phyloP scores from a whole-genome alignment of 345 rosid genomes.

The Gynandropsis gynandra region DNA sequence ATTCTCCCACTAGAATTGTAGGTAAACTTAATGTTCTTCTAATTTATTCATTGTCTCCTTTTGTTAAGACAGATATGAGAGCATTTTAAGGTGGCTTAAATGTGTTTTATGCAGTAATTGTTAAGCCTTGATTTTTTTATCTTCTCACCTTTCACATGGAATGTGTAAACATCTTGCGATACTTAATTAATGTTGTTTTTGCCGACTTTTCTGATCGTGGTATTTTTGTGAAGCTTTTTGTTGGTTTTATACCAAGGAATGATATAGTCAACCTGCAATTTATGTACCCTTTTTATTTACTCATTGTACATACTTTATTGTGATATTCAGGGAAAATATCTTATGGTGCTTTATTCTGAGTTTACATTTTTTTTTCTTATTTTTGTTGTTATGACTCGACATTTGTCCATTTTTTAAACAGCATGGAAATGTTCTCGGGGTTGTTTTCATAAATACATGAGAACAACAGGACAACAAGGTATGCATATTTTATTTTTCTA shows the following conservation, averaged over 20 bases:
- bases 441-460: slow-evolving; percentile 91
- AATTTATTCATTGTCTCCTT: no score
- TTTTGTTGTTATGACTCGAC: slow-evolving; percentile 29
- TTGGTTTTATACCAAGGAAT: slow-evolving; percentile 96
- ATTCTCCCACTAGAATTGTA: no score
- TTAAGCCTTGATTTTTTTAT: no score
- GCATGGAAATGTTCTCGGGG: slow-evolving; percentile 88
- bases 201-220: slow-evolving; percentile 45
- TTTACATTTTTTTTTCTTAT: neutral
- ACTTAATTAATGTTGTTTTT: slow-evolving; percentile 2
- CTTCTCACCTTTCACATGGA: no score
- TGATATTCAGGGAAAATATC: neutral
- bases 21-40: no score
- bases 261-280: no score
- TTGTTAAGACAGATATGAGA: no score
- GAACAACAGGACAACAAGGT: slow-evolving; percentile 97
- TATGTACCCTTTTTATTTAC: no score
- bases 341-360: neutral
- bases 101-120: no score
- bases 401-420: slow-evolving; percentile 79
- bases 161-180: no score
- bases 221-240: slow-evolving; percentile 80
- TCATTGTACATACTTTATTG: slow-evolving; percentile 6
- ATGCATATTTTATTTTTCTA: slow-evolving; percentile 30
- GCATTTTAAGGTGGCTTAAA: no score